Evolutionary conservation across 352 stramenopile species (phyloP), one percentile per base, ranked within the genome.

Genomic region (Pythium rhizo-oryzae): DNA sequence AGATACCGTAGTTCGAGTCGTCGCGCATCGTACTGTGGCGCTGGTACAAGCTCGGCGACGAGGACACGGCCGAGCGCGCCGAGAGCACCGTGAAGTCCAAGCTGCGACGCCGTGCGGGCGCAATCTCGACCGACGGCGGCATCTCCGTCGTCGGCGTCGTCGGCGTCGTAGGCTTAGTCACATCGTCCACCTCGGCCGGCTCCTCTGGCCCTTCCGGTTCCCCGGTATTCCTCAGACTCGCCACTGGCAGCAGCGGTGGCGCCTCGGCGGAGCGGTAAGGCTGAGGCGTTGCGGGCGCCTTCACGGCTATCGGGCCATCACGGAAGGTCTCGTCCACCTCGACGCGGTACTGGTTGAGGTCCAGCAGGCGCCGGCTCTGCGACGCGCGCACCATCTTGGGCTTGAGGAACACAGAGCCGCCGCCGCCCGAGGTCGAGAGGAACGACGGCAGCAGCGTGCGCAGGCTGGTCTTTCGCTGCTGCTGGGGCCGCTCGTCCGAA

Each of bases 341-440:
- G 54, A 54, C 57, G 19, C n/a, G 28, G 47, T 64, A 70, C 56
- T 59, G 63, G 30, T 46, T 59, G 28, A 70, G 47, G 19, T 70
- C 63, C 3, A 70, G 39, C 35, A 70, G 49, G 7, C 55, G 53
- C 44, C 46, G 59, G 35, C 19, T 53, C 43, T 59, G 23, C 13
- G 28, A 41, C 23, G 44, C 8, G 15, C 55, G 44, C 33, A 70
- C 30, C 55, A 64, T 64, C 46, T 54, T 58, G 23, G 63, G 63
- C 19, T 64, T 70, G 33, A 70, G 30, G 25, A 70, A 70, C 21
- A 70, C 41, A 9, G 63, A 70, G 2, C 25, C 33, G 4, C 37
- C 37, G 25, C 19, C 12, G 15, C 50, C 50, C 18, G 41, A n/a
- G 24, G 53, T 24, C 16, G 18, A 28, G 11, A 66, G 37, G 11